Percentiles rank a stretch among this genome's conserved stretches.
phyloP scores from a whole-genome alignment of 208 protist species.

The Trypanosoma mega region DNA sequence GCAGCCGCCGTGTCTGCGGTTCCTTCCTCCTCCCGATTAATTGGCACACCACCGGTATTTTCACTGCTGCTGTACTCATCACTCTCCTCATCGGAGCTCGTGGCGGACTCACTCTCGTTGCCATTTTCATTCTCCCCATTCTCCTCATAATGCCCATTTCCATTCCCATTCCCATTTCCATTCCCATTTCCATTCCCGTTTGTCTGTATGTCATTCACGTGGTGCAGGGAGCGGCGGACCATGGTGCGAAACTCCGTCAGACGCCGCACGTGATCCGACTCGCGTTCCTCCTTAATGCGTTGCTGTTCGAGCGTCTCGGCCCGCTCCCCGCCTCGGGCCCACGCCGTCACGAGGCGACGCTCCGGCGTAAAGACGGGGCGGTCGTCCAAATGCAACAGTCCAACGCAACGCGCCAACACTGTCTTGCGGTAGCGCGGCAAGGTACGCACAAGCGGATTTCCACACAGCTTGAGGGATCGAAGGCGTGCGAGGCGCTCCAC shows the following conservation, averaged over 20 bases:
- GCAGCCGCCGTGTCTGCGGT: neutral
- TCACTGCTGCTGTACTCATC: slow-evolving; percentile 19
- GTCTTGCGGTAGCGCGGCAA: slow-evolving; percentile 87
- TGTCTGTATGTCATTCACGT: too few relatives aligned
- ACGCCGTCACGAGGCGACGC: slow-evolving; percentile 83
- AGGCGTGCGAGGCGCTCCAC: slow-evolving; percentile 78
- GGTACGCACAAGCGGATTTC: slow-evolving; percentile 85
- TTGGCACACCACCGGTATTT: neutral
- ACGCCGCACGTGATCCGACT: slow-evolving; percentile 35
- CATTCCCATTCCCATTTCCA: neutral
- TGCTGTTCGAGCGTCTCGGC: slow-evolving; percentile 62
- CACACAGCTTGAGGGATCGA: slow-evolving; percentile 80
- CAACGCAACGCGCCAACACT: slow-evolving; percentile 57
- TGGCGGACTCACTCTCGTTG: slow-evolving; percentile 30
- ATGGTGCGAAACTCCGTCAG: slow-evolving; percentile 79
- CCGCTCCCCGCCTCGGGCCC: slow-evolving; percentile 73
- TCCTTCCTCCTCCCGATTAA: neutral
- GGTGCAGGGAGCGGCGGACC: too few relatives aligned
- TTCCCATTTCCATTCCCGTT: neutral
- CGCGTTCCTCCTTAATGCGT: slow-evolving; percentile 67
- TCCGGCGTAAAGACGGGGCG: slow-evolving; percentile 89
- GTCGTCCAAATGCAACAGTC: slow-evolving; percentile 91
- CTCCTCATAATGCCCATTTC: neutral
- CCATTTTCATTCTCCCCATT: neutral
- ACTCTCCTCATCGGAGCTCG: slow-evolving; percentile 9